Evolutionary conservation across 2,329 filamentous ascomycete genomes (phyloP).

Genomic region (Trichoderma atrobrunneum): DNA sequence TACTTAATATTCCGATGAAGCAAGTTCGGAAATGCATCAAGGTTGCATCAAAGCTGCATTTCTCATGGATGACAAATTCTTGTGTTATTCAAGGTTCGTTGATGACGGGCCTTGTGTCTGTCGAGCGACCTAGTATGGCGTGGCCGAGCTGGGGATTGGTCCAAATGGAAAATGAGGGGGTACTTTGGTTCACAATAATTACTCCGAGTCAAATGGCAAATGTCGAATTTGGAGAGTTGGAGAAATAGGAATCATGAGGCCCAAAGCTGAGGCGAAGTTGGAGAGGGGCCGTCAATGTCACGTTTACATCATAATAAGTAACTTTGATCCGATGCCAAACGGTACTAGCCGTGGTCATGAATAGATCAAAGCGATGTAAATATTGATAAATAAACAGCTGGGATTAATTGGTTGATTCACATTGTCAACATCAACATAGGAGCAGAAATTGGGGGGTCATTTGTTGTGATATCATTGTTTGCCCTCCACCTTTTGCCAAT

Average conservation of each 20-base stretch:
- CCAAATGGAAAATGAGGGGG: neutral
- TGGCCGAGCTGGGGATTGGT: neutral
- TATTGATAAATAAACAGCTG: too few relatives aligned
- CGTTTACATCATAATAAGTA: constrained; percentile 13
- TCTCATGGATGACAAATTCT: constrained; percentile 8
- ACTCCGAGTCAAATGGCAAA: neutral
- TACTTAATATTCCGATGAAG: neutral
- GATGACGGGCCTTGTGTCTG: neutral
- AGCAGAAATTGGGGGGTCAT: neutral
- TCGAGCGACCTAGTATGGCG: neutral
- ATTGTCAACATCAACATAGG: neutral
- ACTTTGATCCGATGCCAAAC: constrained; percentile 2
- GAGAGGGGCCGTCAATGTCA: neutral
- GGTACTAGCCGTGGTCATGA: neutral
- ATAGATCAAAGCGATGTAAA: neutral
- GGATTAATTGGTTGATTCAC: too few relatives aligned
- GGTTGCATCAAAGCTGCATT: neutral
- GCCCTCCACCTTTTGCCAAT: neutral
- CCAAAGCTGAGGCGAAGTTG: neutral
- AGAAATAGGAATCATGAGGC: neutral
- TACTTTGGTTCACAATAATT: too few relatives aligned
- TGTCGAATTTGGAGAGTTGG: neutral
- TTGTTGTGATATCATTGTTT: constrained; percentile 5
- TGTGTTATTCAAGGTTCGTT: neutral
- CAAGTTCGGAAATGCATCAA: neutral